Conservation (phyloP, 495 filamentous ascomycete species). For the Hyaloscypha bicolor region DNA sequence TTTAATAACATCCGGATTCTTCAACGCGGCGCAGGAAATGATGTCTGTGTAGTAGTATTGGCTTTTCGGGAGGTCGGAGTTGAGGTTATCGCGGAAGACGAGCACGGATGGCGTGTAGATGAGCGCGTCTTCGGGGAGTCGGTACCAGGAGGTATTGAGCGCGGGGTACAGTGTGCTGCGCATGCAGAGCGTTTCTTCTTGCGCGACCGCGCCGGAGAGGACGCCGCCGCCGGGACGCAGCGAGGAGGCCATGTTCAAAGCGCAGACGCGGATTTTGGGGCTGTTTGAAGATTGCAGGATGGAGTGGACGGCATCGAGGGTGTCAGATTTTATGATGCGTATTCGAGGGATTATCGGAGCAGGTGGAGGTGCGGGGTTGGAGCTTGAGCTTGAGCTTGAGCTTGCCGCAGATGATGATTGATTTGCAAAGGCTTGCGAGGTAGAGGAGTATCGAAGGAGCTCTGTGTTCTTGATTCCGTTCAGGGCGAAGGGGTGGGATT, state of each 20-base stretch:
- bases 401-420: neutral
- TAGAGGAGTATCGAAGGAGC: constrained; percentile 45
- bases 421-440: neutral
- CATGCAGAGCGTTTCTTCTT: constrained; percentile 69
- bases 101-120: constrained; percentile 61
- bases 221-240: constrained; percentile 59
- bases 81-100: constrained; percentile 32
- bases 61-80: neutral
- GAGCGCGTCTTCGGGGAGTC: constrained; percentile 49
- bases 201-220: constrained; percentile 55
- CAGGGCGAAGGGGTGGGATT: constrained; percentile 48
- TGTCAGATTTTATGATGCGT: constrained; percentile 38
- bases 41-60: constrained; percentile 55
- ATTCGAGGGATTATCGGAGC: constrained; percentile 18
- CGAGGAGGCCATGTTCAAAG: constrained; percentile 68
- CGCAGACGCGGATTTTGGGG: constrained; percentile 38
- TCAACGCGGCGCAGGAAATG: constrained; percentile 58
- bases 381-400: neutral
- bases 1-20: constrained; percentile 43
- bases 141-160: constrained; percentile 58
- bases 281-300: constrained; percentile 39
- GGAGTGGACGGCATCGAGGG: constrained; percentile 46
- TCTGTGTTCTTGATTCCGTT: constrained; percentile 50
- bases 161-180: constrained; percentile 62
- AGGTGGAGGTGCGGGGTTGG: constrained; percentile 16